Evolutionary conservation across 129 eudicot species (phyloP).

Genomic region (Chrysanthemum makinoi): DNA sequence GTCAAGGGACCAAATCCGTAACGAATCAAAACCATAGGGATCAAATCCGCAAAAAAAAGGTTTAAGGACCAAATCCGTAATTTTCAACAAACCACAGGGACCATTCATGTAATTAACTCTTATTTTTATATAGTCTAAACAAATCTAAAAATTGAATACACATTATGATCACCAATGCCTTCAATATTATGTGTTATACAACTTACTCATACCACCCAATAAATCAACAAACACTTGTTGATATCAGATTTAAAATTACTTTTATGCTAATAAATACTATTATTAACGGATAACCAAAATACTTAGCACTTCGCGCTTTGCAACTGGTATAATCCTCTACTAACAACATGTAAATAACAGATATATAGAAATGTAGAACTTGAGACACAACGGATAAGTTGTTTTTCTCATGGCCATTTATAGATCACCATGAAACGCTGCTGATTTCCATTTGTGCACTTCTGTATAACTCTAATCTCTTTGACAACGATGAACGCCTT

Average conservation of each 20-base stretch:
- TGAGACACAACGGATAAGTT: slow-evolving; percentile 11
- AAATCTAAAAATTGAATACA: neutral
- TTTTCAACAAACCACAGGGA: no score
- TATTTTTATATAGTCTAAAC: no score
- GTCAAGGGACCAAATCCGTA: no score
- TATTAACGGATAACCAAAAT: slow-evolving; percentile 12
- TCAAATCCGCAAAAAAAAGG: no score
- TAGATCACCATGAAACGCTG: slow-evolving; percentile 34
- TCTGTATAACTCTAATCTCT: slow-evolving; percentile 50
- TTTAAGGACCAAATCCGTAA: no score
- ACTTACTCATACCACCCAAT: neutral
- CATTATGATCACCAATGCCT: neutral
- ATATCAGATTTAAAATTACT: neutral
- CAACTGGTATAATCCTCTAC: slow-evolving; percentile 16
- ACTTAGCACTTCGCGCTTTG: slow-evolving; percentile 30
- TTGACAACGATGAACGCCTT: slow-evolving; percentile 37
- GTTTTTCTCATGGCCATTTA: slow-evolving; percentile 17
- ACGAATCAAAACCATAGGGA: no score
- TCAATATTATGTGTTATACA: neutral
- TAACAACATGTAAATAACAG: neutral
- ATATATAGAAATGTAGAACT: slow-evolving; percentile 11
- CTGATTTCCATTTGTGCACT: slow-evolving; percentile 43
- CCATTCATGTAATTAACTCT: no score
- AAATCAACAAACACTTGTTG: neutral
- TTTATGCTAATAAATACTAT: neutral